Evolutionary conservation across 495 filamentous ascomycete genomes (phyloP).

Genomic region (Xanthoparmelia taractica): DNA sequence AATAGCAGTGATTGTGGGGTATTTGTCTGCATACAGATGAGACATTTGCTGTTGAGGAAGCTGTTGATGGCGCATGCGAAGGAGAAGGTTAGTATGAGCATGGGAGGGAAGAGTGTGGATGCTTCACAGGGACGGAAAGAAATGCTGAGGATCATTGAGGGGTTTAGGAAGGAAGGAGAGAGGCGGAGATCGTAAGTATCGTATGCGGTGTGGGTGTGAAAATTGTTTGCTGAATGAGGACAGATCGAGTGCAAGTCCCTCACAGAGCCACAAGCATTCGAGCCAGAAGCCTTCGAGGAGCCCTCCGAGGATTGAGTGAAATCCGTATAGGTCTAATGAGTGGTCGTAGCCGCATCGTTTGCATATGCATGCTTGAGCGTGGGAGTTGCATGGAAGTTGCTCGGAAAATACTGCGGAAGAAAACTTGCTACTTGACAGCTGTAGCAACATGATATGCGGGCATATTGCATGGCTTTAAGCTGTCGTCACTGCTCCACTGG

Average conservation of each 20-base stretch:
- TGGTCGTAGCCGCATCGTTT: neutral
- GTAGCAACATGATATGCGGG: neutral
- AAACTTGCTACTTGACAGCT: neutral
- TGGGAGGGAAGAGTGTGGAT: slow-evolving; percentile 73
- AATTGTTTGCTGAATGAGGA: neutral
- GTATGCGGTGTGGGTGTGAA: neutral
- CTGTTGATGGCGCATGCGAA: slow-evolving; percentile 67
- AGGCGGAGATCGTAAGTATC: slow-evolving; percentile 66
- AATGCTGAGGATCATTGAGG: slow-evolving; percentile 81
- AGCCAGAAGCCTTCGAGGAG: slow-evolving; percentile 31
- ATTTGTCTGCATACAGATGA: slow-evolving; percentile 91
- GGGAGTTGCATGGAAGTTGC: neutral
- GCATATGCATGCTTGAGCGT: neutral
- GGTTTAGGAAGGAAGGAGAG: slow-evolving; percentile 72
- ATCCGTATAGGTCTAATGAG: too few species aligned
- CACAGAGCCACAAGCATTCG: neutral
- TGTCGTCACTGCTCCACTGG: neutral
- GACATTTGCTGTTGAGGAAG: slow-evolving; percentile 72
- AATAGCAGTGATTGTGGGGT: slow-evolving; percentile 93
- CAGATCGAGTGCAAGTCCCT: slow-evolving; percentile 28
- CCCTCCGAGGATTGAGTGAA: slow-evolving; percentile 40
- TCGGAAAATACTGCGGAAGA: neutral
- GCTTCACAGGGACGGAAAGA: slow-evolving; percentile 69
- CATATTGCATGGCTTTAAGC: slow-evolving; percentile 1
- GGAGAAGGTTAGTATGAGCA: slow-evolving; percentile 87